Base-by-base conservation (phyloP, 2,329 filamentous ascomycete genomes). In the Clarireedia monteithiana region DNA sequence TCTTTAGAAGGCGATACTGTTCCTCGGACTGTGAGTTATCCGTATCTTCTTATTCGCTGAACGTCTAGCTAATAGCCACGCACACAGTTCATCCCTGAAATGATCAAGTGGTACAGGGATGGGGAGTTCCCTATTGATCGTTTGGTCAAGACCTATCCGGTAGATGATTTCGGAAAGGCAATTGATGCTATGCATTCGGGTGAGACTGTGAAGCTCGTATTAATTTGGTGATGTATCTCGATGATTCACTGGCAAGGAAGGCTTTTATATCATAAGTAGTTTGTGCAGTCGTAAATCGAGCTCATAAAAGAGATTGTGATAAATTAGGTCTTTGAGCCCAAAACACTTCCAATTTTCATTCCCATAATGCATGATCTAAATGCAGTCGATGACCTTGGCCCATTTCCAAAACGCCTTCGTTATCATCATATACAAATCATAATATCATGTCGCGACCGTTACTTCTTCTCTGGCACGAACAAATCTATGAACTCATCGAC, bases 71-170 rank as follows among this genome's bases (percentile, higher is more conserved):
- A 27, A 17, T 42, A 38, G 53, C 9, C 17, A 26, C 24, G 42
- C 38, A 10, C 2, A 10, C 15, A 58, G 46, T 75, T 70, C 58
- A 67, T 78, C 4, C 76, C 77, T 0, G 66, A 73, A 63, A 69
- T 78, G 74, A 74, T 79, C 15, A 58, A 72, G 49, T 78, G 75
- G 76, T 75, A 75, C 55, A 64, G 69, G 14, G 68, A 75, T 44
- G 76, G 75, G 6, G 71, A 67, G 58, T 74, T 79, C 48, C 76
- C 76, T 0, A 68, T 77, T 46, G 70, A 78, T 26, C 72, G 72
- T 62, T 56, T 79, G 20, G 69, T 74, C 59, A 75, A 72, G 36
- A 42, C 39, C 6, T 52, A 45, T 42, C 30, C 24, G 15, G 36
- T 10, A 17, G 45, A 49, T 26, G 45, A 57, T n/a, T 59, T 53